Base-by-base conservation (phyloP, 352 stramenopile genomes). In the Globisporangium heterothallicum region DNA sequence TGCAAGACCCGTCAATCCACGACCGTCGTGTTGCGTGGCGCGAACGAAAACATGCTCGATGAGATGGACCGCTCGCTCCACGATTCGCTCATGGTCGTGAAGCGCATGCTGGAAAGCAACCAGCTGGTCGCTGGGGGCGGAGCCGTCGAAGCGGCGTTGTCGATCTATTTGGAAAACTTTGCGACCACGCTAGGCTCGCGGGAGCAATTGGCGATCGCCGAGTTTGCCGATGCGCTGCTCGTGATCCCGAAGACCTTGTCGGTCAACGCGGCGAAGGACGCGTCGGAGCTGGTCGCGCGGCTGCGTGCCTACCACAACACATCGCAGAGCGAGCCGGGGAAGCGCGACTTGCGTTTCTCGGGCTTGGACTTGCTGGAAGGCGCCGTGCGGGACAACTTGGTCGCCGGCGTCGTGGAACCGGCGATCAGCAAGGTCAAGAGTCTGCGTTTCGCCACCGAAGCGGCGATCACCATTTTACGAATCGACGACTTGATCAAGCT, bases 381-480 rank as follows among this genome's bases (percentile, higher is more conserved):
- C 43, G 79, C 72, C 27, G 95, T 99, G 54, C 84, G 93, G 48
- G 79, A 99, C 77, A 99, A 99, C 74, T 78, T 99, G 32, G 79
- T 78, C 21, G 93, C 89, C 19, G 97, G 96, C 54, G 97, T 99
- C n/a, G 86, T 99, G 14, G 97, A 99, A 81, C 97, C 97, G 18
- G 97, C 97, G 51, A 99, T 99, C 61, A 99, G 92, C 64, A 99
- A 99, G 84, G 98, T 99, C 74, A 99, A 99, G 78, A 98, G 86
- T 68, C 75, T 99, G 58, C 84, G 97, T 61, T 99, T 99, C 82
- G 97, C 97, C 18, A 99, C 96, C 5, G 97, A 99, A 61, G 97
- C 97, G 30, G 97, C 97, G 42, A 99, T 99, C 76, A 99, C 97
- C 30, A 99, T 99, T 82, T 68, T 99, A 54, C 88, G 97, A 72